Percentiles rank a stretch among this genome's conserved stretches.
These are phyloP conservation scores for Eimeria sp. DNA, from an alignment of 169 alveolate species.

Conservation along the genomic window DNA sequence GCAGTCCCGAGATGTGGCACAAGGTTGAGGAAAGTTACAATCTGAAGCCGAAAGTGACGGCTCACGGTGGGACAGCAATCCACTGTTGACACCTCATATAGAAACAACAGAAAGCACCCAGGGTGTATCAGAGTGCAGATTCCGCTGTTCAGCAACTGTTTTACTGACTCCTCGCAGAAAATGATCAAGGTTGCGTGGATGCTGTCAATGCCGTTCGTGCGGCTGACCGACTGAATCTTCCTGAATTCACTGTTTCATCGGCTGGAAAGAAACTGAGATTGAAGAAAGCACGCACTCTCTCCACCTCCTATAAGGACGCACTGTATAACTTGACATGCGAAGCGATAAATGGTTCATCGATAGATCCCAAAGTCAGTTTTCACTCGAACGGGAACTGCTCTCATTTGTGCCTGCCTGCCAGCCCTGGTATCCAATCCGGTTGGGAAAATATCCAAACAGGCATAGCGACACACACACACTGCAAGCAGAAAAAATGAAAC, in stretches of 20 bases:
- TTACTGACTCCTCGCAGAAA: background rate
- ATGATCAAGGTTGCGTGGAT: background rate
- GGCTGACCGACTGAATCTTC: background rate
- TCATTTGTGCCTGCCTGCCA: too few species aligned
- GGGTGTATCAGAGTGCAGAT: background rate
- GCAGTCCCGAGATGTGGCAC: conserved; percentile 54
- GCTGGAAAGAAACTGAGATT: background rate
- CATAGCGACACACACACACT: background rate
- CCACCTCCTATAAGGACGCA: background rate
- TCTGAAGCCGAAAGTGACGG: background rate
- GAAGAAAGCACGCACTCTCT: too few species aligned
- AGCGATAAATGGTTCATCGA: background rate
- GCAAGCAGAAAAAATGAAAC: background rate
- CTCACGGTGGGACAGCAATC: background rate
- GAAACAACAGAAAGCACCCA: background rate
- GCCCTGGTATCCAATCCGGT: background rate
- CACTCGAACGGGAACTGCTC: background rate
- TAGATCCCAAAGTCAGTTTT: conserved; percentile 41
- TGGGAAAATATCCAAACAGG: too few species aligned
- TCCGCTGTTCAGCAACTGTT: background rate
- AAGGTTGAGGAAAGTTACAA: background rate
- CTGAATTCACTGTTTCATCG: background rate
- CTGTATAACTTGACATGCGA: conserved; percentile 36
- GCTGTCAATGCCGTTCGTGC: conserved; percentile 54
- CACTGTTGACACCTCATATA: background rate